Evolutionary conservation across 257 asterid genomes (phyloP).

Genomic region (Fraxinus americana): DNA sequence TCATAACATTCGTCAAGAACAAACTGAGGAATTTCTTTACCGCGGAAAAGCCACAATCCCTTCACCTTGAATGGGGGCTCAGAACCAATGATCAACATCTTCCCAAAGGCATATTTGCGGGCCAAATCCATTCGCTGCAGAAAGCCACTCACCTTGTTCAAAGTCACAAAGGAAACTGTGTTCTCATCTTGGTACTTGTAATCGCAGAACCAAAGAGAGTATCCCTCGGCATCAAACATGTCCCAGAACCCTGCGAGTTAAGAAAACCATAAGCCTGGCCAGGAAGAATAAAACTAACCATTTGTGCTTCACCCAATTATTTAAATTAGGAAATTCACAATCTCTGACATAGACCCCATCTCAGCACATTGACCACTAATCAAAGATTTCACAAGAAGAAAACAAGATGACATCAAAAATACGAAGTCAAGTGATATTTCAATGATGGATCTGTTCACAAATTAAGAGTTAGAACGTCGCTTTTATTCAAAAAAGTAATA

Average conservation of each 20-base stretch:
- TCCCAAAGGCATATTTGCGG: conserved; percentile 92
- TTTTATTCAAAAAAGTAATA: background rate
- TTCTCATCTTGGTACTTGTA: conserved; percentile 94
- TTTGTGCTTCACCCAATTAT: background rate
- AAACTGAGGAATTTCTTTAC: conserved; percentile 76
- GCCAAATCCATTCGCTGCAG: conserved; percentile 94
- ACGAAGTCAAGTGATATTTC: background rate
- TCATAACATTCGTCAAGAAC: conserved; percentile 83
- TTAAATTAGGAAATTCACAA: background rate
- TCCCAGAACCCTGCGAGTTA: conserved; percentile 87
- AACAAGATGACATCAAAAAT: background rate
- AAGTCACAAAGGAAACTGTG: conserved; percentile 77
- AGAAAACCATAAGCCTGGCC: background rate
- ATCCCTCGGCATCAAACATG: conserved; percentile 96
- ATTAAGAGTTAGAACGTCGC: background rate
- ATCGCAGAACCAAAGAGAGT: conserved; percentile 95
- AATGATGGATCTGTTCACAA: background rate
- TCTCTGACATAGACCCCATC: background rate
- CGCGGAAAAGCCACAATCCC: conserved; percentile 95
- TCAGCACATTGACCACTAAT: background rate
- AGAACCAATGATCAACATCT: conserved; percentile 87
- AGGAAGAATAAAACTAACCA: background rate
- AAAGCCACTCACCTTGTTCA: conserved; percentile 93
- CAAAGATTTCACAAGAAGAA: background rate
- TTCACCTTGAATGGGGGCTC: conserved; percentile 82